Evolutionary conservation across 306 rosid species (phyloP).

Genomic region (Trifolium subterraneum): DNA sequence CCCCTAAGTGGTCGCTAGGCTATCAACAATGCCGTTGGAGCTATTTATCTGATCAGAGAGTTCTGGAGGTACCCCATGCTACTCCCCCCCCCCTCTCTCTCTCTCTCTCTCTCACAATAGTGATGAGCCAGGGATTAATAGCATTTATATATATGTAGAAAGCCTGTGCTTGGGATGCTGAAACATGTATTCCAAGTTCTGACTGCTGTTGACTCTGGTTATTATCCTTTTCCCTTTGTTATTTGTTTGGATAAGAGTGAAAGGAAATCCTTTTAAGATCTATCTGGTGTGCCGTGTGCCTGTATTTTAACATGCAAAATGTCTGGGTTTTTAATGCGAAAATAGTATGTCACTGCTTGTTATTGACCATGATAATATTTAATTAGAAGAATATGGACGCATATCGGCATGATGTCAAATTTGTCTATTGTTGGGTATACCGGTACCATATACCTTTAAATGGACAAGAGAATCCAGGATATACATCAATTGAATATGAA

Average conservation of each 20-base stretch:
- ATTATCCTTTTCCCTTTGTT: neutral
- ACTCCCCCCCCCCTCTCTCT: too few relatives aligned
- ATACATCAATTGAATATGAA: conserved; percentile 19
- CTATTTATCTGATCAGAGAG: conserved; percentile 73
- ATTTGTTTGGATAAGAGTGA: neutral
- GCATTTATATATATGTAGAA: conserved; percentile 23
- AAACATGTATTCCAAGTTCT: conserved; percentile 31
- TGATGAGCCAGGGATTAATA: conserved; percentile 28
- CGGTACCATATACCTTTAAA: conserved; percentile 14
- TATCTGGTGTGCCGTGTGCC: conserved; percentile 7
- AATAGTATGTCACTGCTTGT: conserved; percentile 19
- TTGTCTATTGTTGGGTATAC: conserved; percentile 12
- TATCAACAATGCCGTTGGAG: conserved; percentile 97
- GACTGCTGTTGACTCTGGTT: neutral
- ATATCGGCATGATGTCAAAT: conserved; percentile 9
- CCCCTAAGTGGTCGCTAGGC: conserved; percentile 95
- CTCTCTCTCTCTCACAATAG: conserved; percentile 2
- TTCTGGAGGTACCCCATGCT: conserved; percentile 64
- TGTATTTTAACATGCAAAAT: conserved; percentile 2
- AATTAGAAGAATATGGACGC: conserved; percentile 24
- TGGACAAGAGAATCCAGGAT: conserved; percentile 24
- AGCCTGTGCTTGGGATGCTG: conserved; percentile 27
- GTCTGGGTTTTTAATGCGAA: neutral
- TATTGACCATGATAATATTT: conserved; percentile 3
- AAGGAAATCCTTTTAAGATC: conserved; percentile 10